Evolutionary conservation across 331 rosid genomes (phyloP).

Genomic region (Spiraea crenata): DNA sequence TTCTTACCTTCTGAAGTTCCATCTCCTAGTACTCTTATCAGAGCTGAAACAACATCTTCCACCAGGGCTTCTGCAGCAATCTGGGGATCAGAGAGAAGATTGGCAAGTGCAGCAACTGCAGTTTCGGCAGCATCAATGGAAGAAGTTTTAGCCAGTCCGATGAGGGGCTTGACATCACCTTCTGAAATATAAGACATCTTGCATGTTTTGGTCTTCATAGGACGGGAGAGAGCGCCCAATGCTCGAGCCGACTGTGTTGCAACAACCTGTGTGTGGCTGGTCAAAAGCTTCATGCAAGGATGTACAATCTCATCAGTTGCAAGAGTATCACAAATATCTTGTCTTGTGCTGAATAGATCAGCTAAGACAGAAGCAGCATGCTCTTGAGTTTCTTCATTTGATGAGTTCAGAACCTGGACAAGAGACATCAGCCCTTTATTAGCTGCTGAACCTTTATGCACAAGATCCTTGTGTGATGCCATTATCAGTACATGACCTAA

Average conservation of each 20-base stretch:
- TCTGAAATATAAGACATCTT: slow-evolving; percentile 69
- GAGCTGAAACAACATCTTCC: slow-evolving; percentile 81
- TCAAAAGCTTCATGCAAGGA: slow-evolving; percentile 92
- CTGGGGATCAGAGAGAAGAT: slow-evolving; percentile 77
- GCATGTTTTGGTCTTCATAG: slow-evolving; percentile 62
- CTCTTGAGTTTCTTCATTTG: slow-evolving; percentile 84
- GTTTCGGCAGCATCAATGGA: slow-evolving; percentile 84
- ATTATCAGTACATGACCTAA: slow-evolving; percentile 83
- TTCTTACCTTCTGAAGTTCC: slow-evolving; percentile 81
- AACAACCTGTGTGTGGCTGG: slow-evolving; percentile 79
- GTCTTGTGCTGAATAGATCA: slow-evolving; percentile 79
- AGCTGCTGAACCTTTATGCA: slow-evolving; percentile 77
- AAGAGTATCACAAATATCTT: slow-evolving; percentile 86
- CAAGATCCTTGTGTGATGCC: slow-evolving; percentile 73
- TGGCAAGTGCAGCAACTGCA: slow-evolving; percentile 94
- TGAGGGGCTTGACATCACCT: slow-evolving; percentile 81
- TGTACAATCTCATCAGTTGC: slow-evolving; percentile 83
- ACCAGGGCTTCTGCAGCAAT: slow-evolving; percentile 78
- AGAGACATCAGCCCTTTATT: slow-evolving; percentile 80
- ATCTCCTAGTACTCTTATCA: slow-evolving; percentile 75
- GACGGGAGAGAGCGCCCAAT: slow-evolving; percentile 80
- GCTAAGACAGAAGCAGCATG: slow-evolving; percentile 89
- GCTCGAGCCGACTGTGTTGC: slow-evolving; percentile 97
- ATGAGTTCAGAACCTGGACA: slow-evolving; percentile 78
- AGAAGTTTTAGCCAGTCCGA: slow-evolving; percentile 87